Percentiles rank a stretch among this genome's conserved stretches.
phyloP scores from a whole-genome alignment of 2,329 filamentous ascomycete species.

The Cladosporium sp. region DNA sequence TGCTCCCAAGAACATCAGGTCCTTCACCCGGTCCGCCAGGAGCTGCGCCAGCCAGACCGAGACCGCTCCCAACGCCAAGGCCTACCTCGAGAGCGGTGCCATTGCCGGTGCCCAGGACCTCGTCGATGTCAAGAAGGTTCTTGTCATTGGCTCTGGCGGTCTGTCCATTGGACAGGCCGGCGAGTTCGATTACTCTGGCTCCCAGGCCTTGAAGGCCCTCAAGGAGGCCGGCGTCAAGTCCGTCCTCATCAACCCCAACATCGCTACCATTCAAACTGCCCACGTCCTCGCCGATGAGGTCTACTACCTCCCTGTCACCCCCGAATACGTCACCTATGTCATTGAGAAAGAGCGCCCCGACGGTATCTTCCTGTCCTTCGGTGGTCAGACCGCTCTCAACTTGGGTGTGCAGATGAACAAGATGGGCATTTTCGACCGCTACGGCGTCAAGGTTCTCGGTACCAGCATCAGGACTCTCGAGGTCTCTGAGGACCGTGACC shows the following conservation, averaged over 20 bases:
- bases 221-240: slow-evolving; percentile 92
- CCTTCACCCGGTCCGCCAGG: slow-evolving; percentile 25
- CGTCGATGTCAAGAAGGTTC: slow-evolving; percentile 92
- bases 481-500: slow-evolving; percentile 90
- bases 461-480: slow-evolving; percentile 93
- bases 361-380: slow-evolving; percentile 95
- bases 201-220: slow-evolving; percentile 92
- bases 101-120: slow-evolving; percentile 72
- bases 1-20: slow-evolving; percentile 20
- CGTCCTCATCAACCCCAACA: slow-evolving; percentile 95
- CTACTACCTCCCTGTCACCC: slow-evolving; percentile 96
- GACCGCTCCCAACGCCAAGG: slow-evolving; percentile 73
- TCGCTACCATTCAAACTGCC: slow-evolving; percentile 96
- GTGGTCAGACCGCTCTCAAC: slow-evolving; percentile 95
- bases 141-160: slow-evolving; percentile 94
- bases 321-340: slow-evolving; percentile 96
- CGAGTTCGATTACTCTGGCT: slow-evolving; percentile 98
- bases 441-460: slow-evolving; percentile 91
- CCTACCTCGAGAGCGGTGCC: slow-evolving; percentile 83
- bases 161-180: slow-evolving; percentile 95
- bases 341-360: slow-evolving; percentile 95
- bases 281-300: slow-evolving; percentile 95
- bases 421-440: slow-evolving; percentile 91
- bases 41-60: slow-evolving; percentile 45
- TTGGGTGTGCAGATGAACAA: slow-evolving; percentile 96